Conservation (phyloP, 2,329 filamentous ascomycete genomes). For the Colletotrichum higginsianum region DNA sequence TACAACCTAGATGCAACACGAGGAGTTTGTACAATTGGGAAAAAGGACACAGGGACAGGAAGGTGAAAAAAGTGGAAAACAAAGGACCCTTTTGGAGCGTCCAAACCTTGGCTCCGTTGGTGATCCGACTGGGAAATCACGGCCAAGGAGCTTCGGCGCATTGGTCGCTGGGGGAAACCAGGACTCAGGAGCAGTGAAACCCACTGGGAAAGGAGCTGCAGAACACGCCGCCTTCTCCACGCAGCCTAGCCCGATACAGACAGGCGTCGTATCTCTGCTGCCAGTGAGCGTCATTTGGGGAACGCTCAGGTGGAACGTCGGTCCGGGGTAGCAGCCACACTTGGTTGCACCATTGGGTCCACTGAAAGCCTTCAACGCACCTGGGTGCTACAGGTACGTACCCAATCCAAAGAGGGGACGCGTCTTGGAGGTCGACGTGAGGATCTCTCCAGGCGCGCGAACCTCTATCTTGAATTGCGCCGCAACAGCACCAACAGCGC, state of each 20-base stretch:
- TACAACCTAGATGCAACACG: constrained; percentile 11
- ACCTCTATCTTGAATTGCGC: constrained; percentile 7
- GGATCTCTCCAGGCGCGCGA: background rate
- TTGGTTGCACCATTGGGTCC: background rate
- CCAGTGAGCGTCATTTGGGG: constrained; percentile 25
- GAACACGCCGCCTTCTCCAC: constrained; percentile 15
- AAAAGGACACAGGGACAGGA: constrained; percentile 38
- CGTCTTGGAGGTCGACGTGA: constrained; percentile 25
- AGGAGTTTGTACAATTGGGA: constrained; percentile 10
- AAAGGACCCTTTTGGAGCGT: constrained; percentile 19
- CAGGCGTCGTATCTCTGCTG: background rate
- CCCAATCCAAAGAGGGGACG: constrained; percentile 13
- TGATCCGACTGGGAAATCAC: constrained; percentile 40
- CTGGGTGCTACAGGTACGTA: constrained; percentile 9
- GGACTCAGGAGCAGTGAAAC: constrained; percentile 30
- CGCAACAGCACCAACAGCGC: background rate
- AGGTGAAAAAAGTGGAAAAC: constrained; percentile 35
- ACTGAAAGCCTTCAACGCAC: background rate
- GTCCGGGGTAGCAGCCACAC: constrained; percentile 33
- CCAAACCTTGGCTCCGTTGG: constrained; percentile 38
- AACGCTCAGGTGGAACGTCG: constrained; percentile 19
- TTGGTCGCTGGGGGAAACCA: constrained; percentile 28
- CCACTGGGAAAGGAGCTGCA: constrained; percentile 32
- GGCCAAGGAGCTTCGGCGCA: constrained; percentile 36
- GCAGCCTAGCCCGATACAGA: constrained; percentile 8